phyloP scores from a whole-genome alignment of 495 filamentous ascomycete genomes.

The Eremomyces bilateralis region DNA sequence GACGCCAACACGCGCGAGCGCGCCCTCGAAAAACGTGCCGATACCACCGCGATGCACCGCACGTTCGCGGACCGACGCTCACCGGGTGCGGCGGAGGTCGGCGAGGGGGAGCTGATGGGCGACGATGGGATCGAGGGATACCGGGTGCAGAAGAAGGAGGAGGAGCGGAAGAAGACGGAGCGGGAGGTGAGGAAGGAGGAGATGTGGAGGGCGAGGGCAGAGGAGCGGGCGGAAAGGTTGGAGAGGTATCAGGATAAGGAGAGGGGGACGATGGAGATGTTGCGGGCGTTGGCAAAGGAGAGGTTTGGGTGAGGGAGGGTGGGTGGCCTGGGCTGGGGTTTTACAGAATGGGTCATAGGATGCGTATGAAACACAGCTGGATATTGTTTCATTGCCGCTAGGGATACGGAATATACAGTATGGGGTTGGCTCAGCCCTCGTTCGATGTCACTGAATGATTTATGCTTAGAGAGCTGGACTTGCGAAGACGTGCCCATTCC shows the following conservation, averaged over 20 bases:
- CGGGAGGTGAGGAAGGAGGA: conserved; percentile 44
- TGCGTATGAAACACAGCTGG: too few relatives aligned
- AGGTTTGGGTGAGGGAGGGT: conserved; percentile 33
- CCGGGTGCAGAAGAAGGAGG: conserved; percentile 29
- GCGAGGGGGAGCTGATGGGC: conserved; percentile 40
- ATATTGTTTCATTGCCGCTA: too few relatives aligned
- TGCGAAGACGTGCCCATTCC: too few relatives aligned
- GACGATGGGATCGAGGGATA: conserved; percentile 33
- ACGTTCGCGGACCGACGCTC: conserved; percentile 35
- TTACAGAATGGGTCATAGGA: too few relatives aligned
- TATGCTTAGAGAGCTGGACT: too few relatives aligned
- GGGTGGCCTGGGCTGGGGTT: too few relatives aligned
- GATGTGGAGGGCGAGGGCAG: conserved; percentile 31
- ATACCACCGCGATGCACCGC: conserved; percentile 29
- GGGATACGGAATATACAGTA: too few relatives aligned
- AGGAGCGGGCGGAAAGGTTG: conserved; percentile 42
- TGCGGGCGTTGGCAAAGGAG: conserved; percentile 35
- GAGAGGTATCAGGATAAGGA: conserved; percentile 34
- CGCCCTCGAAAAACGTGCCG: conserved; percentile 60
- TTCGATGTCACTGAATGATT: too few relatives aligned
- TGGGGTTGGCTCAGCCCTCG: too few relatives aligned
- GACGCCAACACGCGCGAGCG: conserved; percentile 72
- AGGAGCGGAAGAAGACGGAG: conserved; percentile 40
- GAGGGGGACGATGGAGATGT: conserved; percentile 42
- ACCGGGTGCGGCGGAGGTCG: conserved; percentile 32